Conservation (phyloP, 495 filamentous ascomycete species). For the Saxispiralis lemnorum region DNA sequence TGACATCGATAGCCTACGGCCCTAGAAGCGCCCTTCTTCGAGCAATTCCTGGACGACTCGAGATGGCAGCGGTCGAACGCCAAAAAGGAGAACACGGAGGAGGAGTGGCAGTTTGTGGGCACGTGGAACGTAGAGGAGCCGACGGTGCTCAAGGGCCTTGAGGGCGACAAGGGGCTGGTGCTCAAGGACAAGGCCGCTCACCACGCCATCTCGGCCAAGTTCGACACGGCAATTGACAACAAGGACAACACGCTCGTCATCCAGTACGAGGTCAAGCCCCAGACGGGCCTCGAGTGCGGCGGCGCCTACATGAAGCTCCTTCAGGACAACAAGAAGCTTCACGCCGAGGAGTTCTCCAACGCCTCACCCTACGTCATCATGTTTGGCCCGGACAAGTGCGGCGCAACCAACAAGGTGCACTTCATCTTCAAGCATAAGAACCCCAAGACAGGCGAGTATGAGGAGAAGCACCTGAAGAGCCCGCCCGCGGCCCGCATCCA, state of each 20-base stretch:
- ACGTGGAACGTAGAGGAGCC: slow-evolving; percentile 97
- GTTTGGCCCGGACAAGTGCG: slow-evolving; percentile 99
- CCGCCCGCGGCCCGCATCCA: slow-evolving; percentile 70
- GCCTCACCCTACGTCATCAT: slow-evolving; percentile 95
- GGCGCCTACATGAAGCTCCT: slow-evolving; percentile 99
- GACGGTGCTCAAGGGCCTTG: slow-evolving; percentile 75
- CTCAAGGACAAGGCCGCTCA: slow-evolving; percentile 93
- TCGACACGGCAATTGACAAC: slow-evolving; percentile 88
- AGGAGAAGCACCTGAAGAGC: slow-evolving; percentile 93
- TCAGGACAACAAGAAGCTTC: slow-evolving; percentile 90
- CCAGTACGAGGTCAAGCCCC: slow-evolving; percentile 98
- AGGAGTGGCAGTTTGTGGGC: slow-evolving; percentile 96
- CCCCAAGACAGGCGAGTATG: slow-evolving; percentile 98
- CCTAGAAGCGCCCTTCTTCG: slow-evolving; percentile 84
- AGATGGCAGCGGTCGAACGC: slow-evolving; percentile 87
- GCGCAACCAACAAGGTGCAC: slow-evolving; percentile 98
- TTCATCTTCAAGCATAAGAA: slow-evolving; percentile 99
- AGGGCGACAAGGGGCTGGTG: slow-evolving; percentile 90
- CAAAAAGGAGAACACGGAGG: slow-evolving; percentile 82
- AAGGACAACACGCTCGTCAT: slow-evolving; percentile 93
- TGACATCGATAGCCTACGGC: slow-evolving; percentile 54
- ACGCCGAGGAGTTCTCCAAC: slow-evolving; percentile 96
- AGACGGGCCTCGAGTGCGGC: slow-evolving; percentile 94
- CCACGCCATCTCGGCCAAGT: slow-evolving; percentile 98
- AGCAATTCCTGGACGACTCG: slow-evolving; percentile 96